phyloP scores from a whole-genome alignment of 495 filamentous ascomycete species.

The Podospora conica region DNA sequence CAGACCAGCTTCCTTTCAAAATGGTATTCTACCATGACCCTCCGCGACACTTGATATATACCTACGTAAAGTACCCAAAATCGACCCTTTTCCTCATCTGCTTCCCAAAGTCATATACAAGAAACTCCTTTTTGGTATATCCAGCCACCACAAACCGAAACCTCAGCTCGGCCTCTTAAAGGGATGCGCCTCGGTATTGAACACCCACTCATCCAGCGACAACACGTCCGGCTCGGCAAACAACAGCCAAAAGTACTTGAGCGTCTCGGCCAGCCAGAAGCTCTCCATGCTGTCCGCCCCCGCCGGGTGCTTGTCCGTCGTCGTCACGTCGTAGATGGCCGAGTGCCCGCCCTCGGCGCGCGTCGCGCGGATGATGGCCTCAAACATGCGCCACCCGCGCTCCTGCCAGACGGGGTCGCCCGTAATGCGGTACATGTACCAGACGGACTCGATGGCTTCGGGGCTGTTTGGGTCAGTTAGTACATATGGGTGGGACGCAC shows the following conservation, averaged over 20 bases:
- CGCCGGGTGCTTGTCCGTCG: slow-evolving; percentile 1
- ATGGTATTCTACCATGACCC: background rate
- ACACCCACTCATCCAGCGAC: slow-evolving; percentile 77
- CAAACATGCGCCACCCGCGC: slow-evolving; percentile 88
- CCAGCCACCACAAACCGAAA: background rate
- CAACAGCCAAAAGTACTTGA: slow-evolving; percentile 92
- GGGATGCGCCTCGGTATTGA: slow-evolving; percentile 60
- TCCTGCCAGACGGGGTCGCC: slow-evolving; percentile 74
- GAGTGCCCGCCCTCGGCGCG: slow-evolving; percentile 60
- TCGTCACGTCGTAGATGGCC: slow-evolving; percentile 64
- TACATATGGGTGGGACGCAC: too few species aligned
- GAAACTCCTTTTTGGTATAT: background rate
- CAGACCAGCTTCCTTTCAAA: background rate
- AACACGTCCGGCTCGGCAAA: slow-evolving; percentile 69
- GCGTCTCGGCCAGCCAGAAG: slow-evolving; percentile 70
- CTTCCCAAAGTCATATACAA: background rate
- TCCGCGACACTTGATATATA: background rate
- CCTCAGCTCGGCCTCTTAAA: slow-evolving; percentile 43
- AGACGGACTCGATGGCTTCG: slow-evolving; percentile 91
- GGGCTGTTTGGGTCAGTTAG: slow-evolving; percentile 49
- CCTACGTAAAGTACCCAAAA: background rate
- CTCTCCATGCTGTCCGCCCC: slow-evolving; percentile 52
- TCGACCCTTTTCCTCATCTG: background rate
- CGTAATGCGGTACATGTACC: slow-evolving; percentile 91
- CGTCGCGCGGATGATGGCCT: slow-evolving; percentile 62